Evolutionary conservation across 148 eudicot genomes (phyloP).

Genomic region (Persicaria tinctoria): DNA sequence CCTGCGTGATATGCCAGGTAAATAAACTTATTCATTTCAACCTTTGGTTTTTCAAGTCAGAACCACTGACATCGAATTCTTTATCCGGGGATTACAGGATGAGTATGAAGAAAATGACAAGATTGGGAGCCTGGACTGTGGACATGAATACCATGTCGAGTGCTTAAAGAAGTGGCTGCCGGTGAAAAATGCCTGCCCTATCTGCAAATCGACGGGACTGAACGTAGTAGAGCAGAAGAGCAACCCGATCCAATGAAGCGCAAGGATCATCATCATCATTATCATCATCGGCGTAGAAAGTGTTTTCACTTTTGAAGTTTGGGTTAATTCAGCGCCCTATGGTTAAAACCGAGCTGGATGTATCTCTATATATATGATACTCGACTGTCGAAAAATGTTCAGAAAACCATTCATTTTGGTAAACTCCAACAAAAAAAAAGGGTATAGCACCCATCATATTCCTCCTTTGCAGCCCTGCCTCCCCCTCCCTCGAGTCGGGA

Average conservation of each 20-base stretch:
- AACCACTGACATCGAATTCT: not conserved
- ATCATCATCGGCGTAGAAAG: no score
- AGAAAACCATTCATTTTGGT: constrained; percentile 3
- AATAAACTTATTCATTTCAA: not conserved
- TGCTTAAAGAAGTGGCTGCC: constrained; percentile 77
- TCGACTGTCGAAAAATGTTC: not conserved
- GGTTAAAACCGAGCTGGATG: not conserved
- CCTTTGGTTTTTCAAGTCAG: not conserved
- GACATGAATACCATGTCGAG: constrained; percentile 78
- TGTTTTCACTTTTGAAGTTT: no score
- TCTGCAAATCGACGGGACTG: constrained; percentile 75
- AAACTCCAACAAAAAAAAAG: not conserved
- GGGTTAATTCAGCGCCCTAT: no score
- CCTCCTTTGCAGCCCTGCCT: not conserved
- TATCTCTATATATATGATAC: constrained; percentile 7
- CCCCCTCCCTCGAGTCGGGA: not conserved
- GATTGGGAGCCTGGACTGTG: constrained; percentile 69
- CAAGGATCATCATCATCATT: no score
- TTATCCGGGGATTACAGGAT: constrained; percentile 30
- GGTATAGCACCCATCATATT: not conserved
- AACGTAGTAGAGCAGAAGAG: constrained; percentile 10
- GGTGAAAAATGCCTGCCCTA: constrained; percentile 80
- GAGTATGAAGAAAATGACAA: constrained; percentile 59
- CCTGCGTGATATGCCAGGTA: constrained; percentile 95
- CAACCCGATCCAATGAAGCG: not conserved